Conservation (phyloP, 768 basidiomycete species). For the Tylopilus sp. region DNA sequence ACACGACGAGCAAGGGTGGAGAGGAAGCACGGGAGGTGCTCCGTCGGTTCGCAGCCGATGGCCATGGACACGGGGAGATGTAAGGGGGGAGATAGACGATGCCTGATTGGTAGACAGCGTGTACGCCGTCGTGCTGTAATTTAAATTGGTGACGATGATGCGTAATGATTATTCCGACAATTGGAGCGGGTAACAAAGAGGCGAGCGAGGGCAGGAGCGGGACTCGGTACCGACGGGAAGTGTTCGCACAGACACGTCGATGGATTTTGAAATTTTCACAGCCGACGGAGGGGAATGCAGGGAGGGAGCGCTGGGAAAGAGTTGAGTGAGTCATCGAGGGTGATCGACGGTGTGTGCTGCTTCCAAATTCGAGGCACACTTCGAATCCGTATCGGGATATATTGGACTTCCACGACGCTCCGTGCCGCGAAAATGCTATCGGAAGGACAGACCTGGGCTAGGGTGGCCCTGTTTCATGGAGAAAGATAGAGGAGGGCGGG, state of each 20-base stretch:
- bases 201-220: too few relatives aligned
- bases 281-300: constrained; percentile 16
- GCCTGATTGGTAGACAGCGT: constrained; percentile 2
- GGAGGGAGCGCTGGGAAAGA: not conserved
- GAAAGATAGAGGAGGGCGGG: not conserved
- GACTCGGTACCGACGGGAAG: constrained; percentile 10
- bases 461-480: constrained; percentile 13
- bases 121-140: constrained; percentile 10
- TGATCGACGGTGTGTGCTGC: constrained; percentile 27
- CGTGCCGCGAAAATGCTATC: not conserved
- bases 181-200: not conserved
- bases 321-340: constrained; percentile 25
- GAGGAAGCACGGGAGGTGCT: constrained; percentile 53
- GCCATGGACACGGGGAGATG: constrained; percentile 33
- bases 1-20: constrained; percentile 63
- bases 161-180: constrained; percentile 13
- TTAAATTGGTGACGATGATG: constrained; percentile 8
- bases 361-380: constrained; percentile 28
- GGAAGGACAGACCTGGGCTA: not conserved
- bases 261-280: not conserved
- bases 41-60: constrained; percentile 43
- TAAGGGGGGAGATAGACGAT: not conserved
- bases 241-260: not conserved
- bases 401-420: constrained; percentile 11
- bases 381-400: constrained; percentile 22